Evolutionary conservation across 257 asterid genomes (phyloP), one percentile per base, ranked within the genome.

Genomic region (Ehretia macrophylla): DNA sequence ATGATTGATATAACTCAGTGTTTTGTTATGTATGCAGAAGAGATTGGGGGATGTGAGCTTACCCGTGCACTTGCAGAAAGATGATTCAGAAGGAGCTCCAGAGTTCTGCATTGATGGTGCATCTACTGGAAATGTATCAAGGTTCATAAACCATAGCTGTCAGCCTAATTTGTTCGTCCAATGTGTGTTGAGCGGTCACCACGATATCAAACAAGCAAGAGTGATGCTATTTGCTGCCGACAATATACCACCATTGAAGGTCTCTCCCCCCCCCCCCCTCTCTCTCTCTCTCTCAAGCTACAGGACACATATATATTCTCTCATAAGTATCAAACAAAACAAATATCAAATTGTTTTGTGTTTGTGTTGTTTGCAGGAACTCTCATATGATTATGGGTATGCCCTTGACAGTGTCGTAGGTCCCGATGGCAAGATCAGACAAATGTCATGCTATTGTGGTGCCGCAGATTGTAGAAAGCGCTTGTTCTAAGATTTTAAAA

Each of bases 61-160:
- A 73, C 97, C 99, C 0, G 57, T 73, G 11, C 45, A 77, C 58
- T 8, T 85, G 68, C 71, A 75, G 22, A 79, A 73, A 27, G 72
- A 65, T 18, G 76, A 61, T 22, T 83, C 79, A 40, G 79, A 76
- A 52, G 60, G 14, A 49, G 54, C 68, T 45, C 96, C 94, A 11
- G 82, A 77, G 39, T 92, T 84, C 56, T 92, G 99, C 82, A 86
- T 92, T 35, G 99, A 92, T 72, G 97, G 95, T 0, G 93, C 71
- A 16, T 8, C 74, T 9, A 76, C 80, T 0, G 99, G 99, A 4
- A 92, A 86, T 42, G 23, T 86, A 18, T 81, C 97, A 0, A 68
- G 97, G 63, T 92, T 85, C 60, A 92, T 92, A 38, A 92, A 92
- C 22, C 99, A 92, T 20, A 88, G 99, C 57, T 92, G 99, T 51